A percentile compares a stretch with the other conserved stretches of the same genome.
Evolutionary conservation across 352 stramenopile genomes (phyloP).

Genomic region (Globisporangium polare): DNA sequence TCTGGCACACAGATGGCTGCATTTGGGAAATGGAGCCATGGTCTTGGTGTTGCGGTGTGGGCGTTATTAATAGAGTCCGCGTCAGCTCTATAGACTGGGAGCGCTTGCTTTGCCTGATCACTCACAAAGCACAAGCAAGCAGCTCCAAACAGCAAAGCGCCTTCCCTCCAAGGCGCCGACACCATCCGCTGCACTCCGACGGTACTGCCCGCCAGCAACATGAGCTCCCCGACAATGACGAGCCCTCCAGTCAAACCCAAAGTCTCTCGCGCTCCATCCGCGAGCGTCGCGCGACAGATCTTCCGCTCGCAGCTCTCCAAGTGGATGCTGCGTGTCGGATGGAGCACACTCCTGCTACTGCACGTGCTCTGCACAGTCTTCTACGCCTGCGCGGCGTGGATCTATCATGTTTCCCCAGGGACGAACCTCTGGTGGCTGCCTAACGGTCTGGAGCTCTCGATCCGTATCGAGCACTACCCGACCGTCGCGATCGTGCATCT

Average conservation of each 20-base stretch:
- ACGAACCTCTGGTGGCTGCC: conserved; percentile 8
- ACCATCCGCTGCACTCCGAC: too few species aligned
- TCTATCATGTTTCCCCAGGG: conserved; percentile 1
- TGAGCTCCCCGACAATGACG: neutral
- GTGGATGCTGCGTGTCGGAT: conserved; percentile 3
- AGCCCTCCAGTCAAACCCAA: neutral
- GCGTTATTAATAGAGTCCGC: too few species aligned
- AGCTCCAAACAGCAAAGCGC: too few species aligned
- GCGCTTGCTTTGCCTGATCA: too few species aligned
- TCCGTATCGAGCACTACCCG: neutral
- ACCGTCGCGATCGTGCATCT: conserved; percentile 1
- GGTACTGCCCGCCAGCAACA: neutral
- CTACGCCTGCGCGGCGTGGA: conserved; percentile 5
- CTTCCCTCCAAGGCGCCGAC: too few species aligned
- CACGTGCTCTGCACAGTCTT: conserved; percentile 4
- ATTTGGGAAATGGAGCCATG: too few species aligned
- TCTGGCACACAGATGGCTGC: too few species aligned
- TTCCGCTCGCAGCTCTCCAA: conserved; percentile 6
- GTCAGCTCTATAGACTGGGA: too few species aligned
- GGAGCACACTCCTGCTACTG: conserved; percentile 7
- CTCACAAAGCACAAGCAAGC: too few species aligned
- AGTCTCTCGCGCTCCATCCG: neutral
- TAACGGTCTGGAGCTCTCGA: conserved; percentile 2
- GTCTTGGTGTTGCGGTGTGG: too few species aligned
- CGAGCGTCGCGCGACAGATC: conserved; percentile 2